Conservation (phyloP, 495 filamentous ascomycete genomes). For the Penicillium longicatenatum region DNA sequence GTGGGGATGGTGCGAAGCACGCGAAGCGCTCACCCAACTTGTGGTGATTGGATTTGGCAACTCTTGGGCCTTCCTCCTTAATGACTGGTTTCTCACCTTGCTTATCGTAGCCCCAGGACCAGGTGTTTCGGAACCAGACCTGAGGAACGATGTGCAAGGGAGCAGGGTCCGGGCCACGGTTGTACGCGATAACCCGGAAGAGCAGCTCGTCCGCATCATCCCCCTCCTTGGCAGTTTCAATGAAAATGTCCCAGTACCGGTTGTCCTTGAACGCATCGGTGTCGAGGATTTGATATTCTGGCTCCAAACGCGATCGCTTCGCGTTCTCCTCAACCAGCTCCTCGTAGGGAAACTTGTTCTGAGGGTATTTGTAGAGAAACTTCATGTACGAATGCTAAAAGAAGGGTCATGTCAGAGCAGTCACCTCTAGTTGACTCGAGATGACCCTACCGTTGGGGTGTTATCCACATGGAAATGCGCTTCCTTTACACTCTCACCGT, state of each 20-base stretch:
- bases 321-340: constrained; percentile 83
- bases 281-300: constrained; percentile 89
- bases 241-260: constrained; percentile 95
- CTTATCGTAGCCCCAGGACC: constrained; percentile 83
- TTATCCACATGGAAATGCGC: constrained; percentile 96
- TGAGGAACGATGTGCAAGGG: constrained; percentile 93
- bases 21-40: constrained; percentile 81
- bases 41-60: constrained; percentile 72
- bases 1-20: constrained; percentile 86
- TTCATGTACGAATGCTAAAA: constrained; percentile 96
- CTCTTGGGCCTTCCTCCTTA: constrained; percentile 59
- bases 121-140: constrained; percentile 96
- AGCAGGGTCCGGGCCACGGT: constrained; percentile 86
- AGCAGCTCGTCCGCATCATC: constrained; percentile 87
- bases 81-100: constrained; percentile 75
- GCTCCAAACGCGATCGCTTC: constrained; percentile 68
- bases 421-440: background rate
- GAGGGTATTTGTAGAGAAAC: constrained; percentile 95
- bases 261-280: constrained; percentile 91
- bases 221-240: constrained; percentile 91
- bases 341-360: constrained; percentile 88
- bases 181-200: constrained; percentile 95
- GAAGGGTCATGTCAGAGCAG: background rate
- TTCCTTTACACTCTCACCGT: constrained; percentile 96
- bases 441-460: constrained; percentile 59